phyloP scores from a whole-genome alignment of 108 stramenopile species.

The Conticribra guillardii region DNA sequence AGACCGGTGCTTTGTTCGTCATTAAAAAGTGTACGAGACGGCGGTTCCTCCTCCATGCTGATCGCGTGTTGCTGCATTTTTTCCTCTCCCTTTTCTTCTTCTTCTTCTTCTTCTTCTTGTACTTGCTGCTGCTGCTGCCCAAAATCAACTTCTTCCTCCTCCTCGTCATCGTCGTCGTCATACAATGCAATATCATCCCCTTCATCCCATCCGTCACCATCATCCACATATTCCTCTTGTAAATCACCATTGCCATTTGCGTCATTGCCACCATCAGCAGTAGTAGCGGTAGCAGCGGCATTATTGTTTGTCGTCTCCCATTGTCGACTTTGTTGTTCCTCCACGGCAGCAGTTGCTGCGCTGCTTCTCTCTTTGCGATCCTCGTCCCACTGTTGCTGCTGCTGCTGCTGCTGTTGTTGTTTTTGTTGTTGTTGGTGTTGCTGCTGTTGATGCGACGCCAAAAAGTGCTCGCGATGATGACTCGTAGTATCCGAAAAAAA shows the following conservation, averaged over 20 bases:
- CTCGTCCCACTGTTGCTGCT: too few species aligned
- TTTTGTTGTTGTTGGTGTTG: neutral
- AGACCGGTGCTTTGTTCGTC: too few species aligned
- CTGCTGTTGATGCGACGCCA: neutral
- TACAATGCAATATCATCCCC: constrained; percentile 31
- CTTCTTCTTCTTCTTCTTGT: neutral
- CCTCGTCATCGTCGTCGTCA: constrained; percentile 8
- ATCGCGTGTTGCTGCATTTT: too few species aligned
- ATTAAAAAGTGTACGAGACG: too few species aligned
- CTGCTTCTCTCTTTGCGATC: too few species aligned
- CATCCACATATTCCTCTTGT: constrained; percentile 13
- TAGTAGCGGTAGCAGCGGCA: too few species aligned
- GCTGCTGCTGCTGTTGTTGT: too few species aligned
- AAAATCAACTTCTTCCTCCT: neutral
- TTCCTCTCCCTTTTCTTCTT: neutral
- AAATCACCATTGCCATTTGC: constrained; percentile 1
- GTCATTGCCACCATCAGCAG: too few species aligned
- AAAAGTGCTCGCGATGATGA: constrained; percentile 5
- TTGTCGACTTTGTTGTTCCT: too few species aligned
- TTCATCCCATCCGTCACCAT: constrained; percentile 38
- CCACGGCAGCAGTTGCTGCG: too few species aligned
- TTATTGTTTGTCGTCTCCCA: too few species aligned
- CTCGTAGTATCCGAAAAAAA: constrained; percentile 44
- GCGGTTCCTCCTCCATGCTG: too few species aligned
- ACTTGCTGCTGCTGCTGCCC: neutral